phyloP scores from a whole-genome alignment of 805 yeast species.

The Blastobotrys attinorum region DNA sequence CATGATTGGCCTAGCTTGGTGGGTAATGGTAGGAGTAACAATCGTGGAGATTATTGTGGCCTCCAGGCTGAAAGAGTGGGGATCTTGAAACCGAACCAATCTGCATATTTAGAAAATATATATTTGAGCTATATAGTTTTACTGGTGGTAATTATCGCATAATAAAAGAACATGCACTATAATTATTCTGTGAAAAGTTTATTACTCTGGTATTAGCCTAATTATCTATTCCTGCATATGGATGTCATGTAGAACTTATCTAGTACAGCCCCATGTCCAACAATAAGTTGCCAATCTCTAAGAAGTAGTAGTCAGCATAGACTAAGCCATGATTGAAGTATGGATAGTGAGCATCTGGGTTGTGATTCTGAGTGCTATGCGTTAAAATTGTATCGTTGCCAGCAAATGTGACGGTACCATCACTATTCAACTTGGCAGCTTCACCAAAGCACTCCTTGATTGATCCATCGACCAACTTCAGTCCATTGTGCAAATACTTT shows the following conservation, averaged over 20 bases:
- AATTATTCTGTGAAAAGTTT: no score
- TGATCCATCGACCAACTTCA: slow-evolving; percentile 17
- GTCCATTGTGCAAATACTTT: slow-evolving; percentile 16
- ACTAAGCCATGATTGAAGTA: slow-evolving; percentile 25
- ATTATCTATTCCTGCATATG: no score
- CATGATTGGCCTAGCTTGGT: slow-evolving; percentile 20
- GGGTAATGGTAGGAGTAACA: slow-evolving; percentile 18
- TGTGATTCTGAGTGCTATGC: slow-evolving; percentile 24
- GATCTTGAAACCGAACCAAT: not conserved
- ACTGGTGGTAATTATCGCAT: not conserved
- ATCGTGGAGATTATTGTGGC: slow-evolving; percentile 15
- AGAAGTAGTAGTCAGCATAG: slow-evolving; percentile 29
- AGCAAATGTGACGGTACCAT: not conserved
- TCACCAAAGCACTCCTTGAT: slow-evolving; percentile 17
- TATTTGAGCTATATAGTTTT: not conserved
- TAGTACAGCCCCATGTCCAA: slow-evolving; percentile 22
- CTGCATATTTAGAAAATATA: no score
- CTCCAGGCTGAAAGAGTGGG: slow-evolving; percentile 18
- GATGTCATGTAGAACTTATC: no score
- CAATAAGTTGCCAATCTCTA: slow-evolving; percentile 25
- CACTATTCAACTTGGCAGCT: slow-evolving; percentile 3
- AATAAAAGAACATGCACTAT: no score
- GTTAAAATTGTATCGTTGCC: slow-evolving; percentile 21
- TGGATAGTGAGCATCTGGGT: slow-evolving; percentile 17
- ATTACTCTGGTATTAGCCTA: no score